Base-by-base conservation (phyloP, 78 protist genomes). In the Tieghemostelium lacteum region DNA sequence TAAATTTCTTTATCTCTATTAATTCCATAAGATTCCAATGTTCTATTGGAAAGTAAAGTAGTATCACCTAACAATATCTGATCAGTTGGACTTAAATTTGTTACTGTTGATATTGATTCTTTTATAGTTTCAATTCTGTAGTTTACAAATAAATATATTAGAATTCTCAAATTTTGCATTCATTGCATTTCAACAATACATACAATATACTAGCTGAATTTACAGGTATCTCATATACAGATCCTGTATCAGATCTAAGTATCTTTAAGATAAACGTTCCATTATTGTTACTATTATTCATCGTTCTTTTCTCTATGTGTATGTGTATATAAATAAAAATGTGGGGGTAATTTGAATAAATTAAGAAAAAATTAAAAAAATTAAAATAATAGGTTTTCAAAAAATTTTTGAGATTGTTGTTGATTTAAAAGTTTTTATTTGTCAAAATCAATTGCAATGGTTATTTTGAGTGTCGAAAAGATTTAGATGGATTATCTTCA, bases 191-290 rank as follows among this genome's bases (percentile, higher is more conserved):
- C 7, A 10, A 37, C n/a, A 39, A 62, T 34, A 78, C 88, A 55
- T 78, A 78, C 88, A 33, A 4, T 20, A 83, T 31, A 40, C 71
- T 34, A n/a, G n/a, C n/a, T 45, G 91, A 55, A 49, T 83, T 83
- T 1, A 69, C 91, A 22, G 91, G 91, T 37, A 83, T 83, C 28
- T 71, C 63, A 69, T 60, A 83, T 16, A 71, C 70, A 70, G 45
- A 29, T 50, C 91, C 91, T 45, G 52, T 45, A 45, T 45, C 52
- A 14, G 52, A 6, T 45, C 52, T 45, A n/a, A n/a, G n/a, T n/a
- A n/a, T n/a, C n/a, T n/a, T n/a, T n/a, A n/a, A n/a, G n/a, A n/a
- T n/a, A n/a, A n/a, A n/a, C n/a, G n/a, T n/a, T n/a, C n/a, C n/a
- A n/a, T n/a, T n/a, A n/a, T n/a, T n/a, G n/a, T n/a, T n/a, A n/a